Conservation (phyloP, 768 basidiomycete species). For the Gautieria morchelliformis region DNA sequence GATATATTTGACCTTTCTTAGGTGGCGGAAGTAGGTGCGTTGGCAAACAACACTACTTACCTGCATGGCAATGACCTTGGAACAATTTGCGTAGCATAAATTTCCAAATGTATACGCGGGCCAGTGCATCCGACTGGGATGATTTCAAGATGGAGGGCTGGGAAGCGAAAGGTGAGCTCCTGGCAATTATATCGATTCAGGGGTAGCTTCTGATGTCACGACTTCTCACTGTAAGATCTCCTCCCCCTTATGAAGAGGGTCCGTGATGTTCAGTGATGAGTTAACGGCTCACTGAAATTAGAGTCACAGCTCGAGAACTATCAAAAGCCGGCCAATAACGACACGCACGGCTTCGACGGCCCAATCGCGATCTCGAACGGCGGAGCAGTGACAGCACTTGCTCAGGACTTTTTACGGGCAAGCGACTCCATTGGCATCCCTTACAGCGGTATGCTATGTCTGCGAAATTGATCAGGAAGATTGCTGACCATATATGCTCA, state of each 20-base stretch:
- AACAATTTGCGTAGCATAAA: slow-evolving; percentile 42
- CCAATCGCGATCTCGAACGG: slow-evolving; percentile 70
- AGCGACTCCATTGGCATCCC: slow-evolving; percentile 52
- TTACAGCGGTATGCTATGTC: slow-evolving; percentile 39
- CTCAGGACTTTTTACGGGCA: slow-evolving; percentile 62
- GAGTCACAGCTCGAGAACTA: slow-evolving; percentile 54
- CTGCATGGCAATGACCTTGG: background rate
- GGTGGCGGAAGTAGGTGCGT: slow-evolving; percentile 48
- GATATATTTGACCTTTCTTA: slow-evolving; percentile 12
- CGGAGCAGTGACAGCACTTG: slow-evolving; percentile 50
- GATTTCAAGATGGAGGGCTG: slow-evolving; percentile 67
- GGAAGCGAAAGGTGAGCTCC: slow-evolving; percentile 44
- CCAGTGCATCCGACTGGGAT: slow-evolving; percentile 59
- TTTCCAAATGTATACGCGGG: slow-evolving; percentile 71
- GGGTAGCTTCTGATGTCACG: background rate
- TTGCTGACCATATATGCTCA: slow-evolving; percentile 13
- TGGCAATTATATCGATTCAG: background rate
- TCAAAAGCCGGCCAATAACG: slow-evolving; percentile 60
- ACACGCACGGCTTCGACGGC: slow-evolving; percentile 61
- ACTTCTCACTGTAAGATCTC: slow-evolving; percentile 34
- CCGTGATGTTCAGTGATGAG: slow-evolving; percentile 7
- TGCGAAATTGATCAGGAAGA: background rate
- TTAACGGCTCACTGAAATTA: background rate
- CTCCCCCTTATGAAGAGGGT: slow-evolving; percentile 66
- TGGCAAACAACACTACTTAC: background rate